These are phyloP conservation scores for Alloteropsis semialata DNA, from an alignment of 176 grass and related monocot species.

Conservation along the genomic window DNA sequence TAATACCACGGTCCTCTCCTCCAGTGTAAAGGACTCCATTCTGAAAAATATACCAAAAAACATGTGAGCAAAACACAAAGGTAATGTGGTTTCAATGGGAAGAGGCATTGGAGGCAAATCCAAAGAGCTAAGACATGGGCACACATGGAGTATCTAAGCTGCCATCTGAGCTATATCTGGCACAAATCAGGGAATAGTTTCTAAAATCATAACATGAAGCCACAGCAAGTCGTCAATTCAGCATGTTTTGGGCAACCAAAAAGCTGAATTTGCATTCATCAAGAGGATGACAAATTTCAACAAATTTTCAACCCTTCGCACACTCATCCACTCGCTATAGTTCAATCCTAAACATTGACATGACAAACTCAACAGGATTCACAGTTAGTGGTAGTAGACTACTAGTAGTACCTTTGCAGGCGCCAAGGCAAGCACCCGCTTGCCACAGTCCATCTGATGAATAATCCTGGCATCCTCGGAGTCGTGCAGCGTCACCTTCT, in stretches of 20 bases:
- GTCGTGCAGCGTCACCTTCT: conserved; percentile 65
- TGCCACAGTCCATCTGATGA: conserved; percentile 63
- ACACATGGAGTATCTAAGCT: background rate
- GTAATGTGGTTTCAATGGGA: background rate
- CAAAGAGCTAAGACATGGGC: background rate
- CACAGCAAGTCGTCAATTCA: background rate
- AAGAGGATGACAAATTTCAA: background rate
- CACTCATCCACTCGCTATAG: background rate
- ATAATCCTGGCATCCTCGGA: conserved; percentile 73
- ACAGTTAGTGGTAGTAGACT: background rate
- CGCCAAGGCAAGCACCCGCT: conserved; percentile 55
- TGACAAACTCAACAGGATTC: background rate
- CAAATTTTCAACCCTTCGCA: background rate
- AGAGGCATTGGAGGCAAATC: background rate
- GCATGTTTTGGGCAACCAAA: background rate
- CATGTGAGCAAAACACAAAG: background rate
- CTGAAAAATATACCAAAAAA: conserved; percentile 40
- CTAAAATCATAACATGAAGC: background rate
- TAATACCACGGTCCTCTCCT: conserved; percentile 73
- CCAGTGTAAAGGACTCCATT: conserved; percentile 68
- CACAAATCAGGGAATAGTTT: background rate
- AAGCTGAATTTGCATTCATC: background rate
- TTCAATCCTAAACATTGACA: background rate
- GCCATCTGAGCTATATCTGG: background rate
- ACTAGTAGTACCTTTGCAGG: conserved; percentile 77